Evolutionary conservation across 2,329 filamentous ascomycete genomes (phyloP), one percentile per base, ranked within the genome.

Genomic region (Ceratocystis cacaofunesta): DNA sequence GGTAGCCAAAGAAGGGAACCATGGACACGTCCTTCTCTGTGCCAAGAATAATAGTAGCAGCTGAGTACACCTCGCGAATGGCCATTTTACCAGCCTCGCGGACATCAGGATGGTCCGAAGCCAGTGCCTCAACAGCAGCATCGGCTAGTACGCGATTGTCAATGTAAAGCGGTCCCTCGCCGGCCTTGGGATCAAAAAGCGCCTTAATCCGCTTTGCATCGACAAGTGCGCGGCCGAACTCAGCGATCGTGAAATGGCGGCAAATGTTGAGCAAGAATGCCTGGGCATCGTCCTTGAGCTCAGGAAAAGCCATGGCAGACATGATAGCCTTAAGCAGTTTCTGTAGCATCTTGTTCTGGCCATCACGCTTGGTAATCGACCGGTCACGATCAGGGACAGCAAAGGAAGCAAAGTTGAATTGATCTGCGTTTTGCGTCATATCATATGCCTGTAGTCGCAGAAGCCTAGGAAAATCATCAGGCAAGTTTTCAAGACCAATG

Each of bases 371-470:
- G 5, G 85, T 80, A 22, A 94, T 88, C 0, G 92, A 96, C 70
- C 87, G 88, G 46, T 90, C 84, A 55, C 88, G 83, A 69, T 96
- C 90, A 0, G 89, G 88, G 12, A 83, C 81, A 64, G 89, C 87
- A 68, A 96, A 85, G 1, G 85, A 77, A 66, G 87, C 81, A 65
- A 87, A 81, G 66, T 89, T 87, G 63, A 82, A 82, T 62, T 91
- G 86, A 64, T 84, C 82, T 70, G 90, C 92, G 68, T 83, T 83
- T 8, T 84, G 82, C 28, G 89, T 77, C 2, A 97, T 77, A 71
- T 99, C 94, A 71, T 95, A 89, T 0, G 90, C 92, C 73, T 97
- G 90, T 4, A 97, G 80, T 44, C 94, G 87, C 60, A 99, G 82
- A 7, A 95, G 79, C 57, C 89, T 84, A 3, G 90, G 85, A 69